Evolutionary conservation across 2,329 filamentous ascomycete species (phyloP).

Genomic region (Botryosphaeria dothidea): DNA sequence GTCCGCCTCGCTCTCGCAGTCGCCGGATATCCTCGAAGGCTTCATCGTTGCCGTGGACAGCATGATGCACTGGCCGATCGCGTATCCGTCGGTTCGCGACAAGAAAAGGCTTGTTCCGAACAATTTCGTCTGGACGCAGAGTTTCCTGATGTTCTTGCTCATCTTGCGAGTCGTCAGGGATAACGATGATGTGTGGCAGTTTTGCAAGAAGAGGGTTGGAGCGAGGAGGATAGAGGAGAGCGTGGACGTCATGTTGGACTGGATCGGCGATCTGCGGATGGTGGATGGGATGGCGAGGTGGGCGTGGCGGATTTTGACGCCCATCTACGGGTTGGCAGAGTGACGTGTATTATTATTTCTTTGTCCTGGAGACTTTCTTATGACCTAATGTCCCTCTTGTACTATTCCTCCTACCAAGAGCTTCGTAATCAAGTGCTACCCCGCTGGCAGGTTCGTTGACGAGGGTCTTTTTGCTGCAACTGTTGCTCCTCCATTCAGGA

Average conservation of each 20-base stretch:
- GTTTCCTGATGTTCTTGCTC: constrained; percentile 57
- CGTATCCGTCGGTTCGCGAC: constrained; percentile 57
- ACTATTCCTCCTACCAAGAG: too few relatives aligned
- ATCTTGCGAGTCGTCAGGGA: background rate
- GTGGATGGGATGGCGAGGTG: background rate
- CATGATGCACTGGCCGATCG: constrained; percentile 60
- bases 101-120: constrained; percentile 62
- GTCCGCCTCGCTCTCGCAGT: constrained; percentile 37
- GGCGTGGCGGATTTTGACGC: background rate
- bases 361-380: too few relatives aligned
- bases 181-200: background rate
- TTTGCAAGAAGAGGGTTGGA: background rate
- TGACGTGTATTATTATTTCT: too few relatives aligned
- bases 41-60: constrained; percentile 45
- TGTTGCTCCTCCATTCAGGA: too few relatives aligned
- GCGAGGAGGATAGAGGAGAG: background rate
- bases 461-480: too few relatives aligned
- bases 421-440: too few relatives aligned
- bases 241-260: background rate
- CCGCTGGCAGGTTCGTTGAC: too few relatives aligned
- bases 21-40: background rate
- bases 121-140: constrained; percentile 63
- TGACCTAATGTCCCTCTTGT: background rate
- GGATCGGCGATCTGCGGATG: background rate
- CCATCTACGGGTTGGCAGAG: background rate